Base-by-base conservation (phyloP, 2,329 filamentous ascomycete species). In the Monilinia aucupariae region DNA sequence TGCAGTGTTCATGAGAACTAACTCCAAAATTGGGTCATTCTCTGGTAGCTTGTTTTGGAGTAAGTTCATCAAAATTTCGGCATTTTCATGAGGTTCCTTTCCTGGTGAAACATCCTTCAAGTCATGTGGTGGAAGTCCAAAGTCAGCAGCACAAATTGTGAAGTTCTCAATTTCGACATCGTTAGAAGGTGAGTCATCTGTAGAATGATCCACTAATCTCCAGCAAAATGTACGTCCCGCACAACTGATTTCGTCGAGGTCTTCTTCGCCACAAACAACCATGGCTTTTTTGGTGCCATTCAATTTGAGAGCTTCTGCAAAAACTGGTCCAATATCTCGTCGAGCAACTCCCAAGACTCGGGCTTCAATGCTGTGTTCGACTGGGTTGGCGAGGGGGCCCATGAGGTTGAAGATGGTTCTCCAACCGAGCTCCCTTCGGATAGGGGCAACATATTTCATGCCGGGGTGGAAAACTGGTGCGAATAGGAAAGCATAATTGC, bases 381-480 rank as follows among this genome's bases (percentile, higher is more conserved):
- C 84, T 0, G 94, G 94, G 76, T 97, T 97, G 52, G 92, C 89
- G 34, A 99, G 81, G 0, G 94, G 94, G 0, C 94, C 94, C 56
- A 99, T 83, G 20, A 99, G 85, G 77, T 99, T 99, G 85, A 99
- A 99, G 69, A 99, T 93, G 2, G 94, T 99, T 71, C 94, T 86
- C 82, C 94, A 93, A 64, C 93, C 93, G 27, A 99, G 84, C 74
- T 96, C 89, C 73, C 86, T 90, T 66, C 94, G 88, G 67, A 97
- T 87, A 2, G 88, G 85, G 5, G 92, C 91, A 47, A 94, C 92
- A 75, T 92, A 88, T 74, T 86, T 88, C 88, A 97, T 97, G 54
- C 92, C 93, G 0, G 92, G 91, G 78, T 99, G 94, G 81, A 97
- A 99, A 69, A 94, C 90, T 47, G 94, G 93, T 0, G 94, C 94